Evolutionary conservation across 495 filamentous ascomycete species (phyloP).

Genomic region (Neurospora pannonica): DNA sequence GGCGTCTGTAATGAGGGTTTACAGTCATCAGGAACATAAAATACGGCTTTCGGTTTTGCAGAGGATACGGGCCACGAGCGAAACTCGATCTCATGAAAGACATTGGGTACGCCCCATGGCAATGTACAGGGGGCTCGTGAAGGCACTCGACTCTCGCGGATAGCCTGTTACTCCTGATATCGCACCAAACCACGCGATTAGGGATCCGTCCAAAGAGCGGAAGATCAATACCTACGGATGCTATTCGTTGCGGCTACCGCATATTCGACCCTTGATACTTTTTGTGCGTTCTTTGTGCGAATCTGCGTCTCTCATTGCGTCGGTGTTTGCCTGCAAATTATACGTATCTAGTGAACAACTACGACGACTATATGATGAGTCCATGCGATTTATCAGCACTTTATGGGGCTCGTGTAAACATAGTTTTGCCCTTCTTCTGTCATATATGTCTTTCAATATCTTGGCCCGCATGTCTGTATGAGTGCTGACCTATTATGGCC

Average conservation of each 20-base stretch:
- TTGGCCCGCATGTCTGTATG: background rate
- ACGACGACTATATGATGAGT: background rate
- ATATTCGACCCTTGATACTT: background rate
- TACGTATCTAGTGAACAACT: background rate
- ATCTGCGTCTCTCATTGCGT: background rate
- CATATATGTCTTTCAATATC: background rate
- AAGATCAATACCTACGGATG: background rate
- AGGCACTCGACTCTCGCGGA: constrained; percentile 10
- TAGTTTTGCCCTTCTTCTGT: background rate
- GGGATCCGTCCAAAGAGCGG: background rate
- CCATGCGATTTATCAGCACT: background rate
- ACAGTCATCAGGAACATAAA: constrained; percentile 41
- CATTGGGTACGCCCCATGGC: constrained; percentile 14
- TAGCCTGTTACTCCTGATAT: constrained; percentile 1
- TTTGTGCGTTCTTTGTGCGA: background rate
- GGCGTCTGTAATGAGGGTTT: constrained; percentile 52
- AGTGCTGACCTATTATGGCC: background rate
- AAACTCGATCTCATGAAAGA: constrained; percentile 14
- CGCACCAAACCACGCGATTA: background rate
- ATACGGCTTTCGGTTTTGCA: constrained; percentile 25
- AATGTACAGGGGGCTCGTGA: constrained; percentile 14
- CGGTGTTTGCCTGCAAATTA: background rate
- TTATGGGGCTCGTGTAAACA: background rate
- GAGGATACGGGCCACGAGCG: constrained; percentile 23
- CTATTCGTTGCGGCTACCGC: background rate